Conservation (phyloP, 805 yeast genomes). For the Suhomyces sp. region DNA sequence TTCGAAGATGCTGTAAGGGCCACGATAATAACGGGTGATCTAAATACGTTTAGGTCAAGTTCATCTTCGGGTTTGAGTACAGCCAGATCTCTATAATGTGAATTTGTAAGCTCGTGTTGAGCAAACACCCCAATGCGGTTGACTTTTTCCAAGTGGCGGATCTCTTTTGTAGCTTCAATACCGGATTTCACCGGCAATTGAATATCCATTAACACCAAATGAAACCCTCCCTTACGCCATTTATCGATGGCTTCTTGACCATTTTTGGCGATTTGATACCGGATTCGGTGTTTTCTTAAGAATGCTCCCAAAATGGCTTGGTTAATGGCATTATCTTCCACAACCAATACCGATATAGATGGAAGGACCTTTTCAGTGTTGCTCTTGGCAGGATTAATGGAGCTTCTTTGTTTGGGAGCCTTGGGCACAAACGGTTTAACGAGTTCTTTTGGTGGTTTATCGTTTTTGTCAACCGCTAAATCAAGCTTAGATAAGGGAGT, state of each 20-base stretch:
- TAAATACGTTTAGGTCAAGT: constrained; percentile 60
- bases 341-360: constrained; percentile 84
- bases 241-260: constrained; percentile 94
- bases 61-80: constrained; percentile 45
- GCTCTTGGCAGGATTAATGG: constrained; percentile 18
- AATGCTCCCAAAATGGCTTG: constrained; percentile 89
- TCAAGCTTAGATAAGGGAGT: not conserved
- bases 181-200: constrained; percentile 97
- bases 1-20: constrained; percentile 90
- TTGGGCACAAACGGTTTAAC: not conserved
- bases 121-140: constrained; percentile 74
- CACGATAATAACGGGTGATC: constrained; percentile 95
- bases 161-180: constrained; percentile 89
- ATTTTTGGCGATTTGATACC: constrained; percentile 81
- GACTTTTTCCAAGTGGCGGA: constrained; percentile 75
- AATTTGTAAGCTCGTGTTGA: constrained; percentile 30
- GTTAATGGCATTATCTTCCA: constrained; percentile 94
- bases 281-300: constrained; percentile 78
- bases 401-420: not conserved
- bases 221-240: constrained; percentile 94
- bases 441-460: not conserved
- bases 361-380: constrained; percentile 71
- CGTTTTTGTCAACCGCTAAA: not conserved
- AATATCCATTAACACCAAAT: constrained; percentile 93
- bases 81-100: constrained; percentile 17